Base-by-base conservation (phyloP, 2,329 filamentous ascomycete species). In the Aureobasidium sp. region DNA sequence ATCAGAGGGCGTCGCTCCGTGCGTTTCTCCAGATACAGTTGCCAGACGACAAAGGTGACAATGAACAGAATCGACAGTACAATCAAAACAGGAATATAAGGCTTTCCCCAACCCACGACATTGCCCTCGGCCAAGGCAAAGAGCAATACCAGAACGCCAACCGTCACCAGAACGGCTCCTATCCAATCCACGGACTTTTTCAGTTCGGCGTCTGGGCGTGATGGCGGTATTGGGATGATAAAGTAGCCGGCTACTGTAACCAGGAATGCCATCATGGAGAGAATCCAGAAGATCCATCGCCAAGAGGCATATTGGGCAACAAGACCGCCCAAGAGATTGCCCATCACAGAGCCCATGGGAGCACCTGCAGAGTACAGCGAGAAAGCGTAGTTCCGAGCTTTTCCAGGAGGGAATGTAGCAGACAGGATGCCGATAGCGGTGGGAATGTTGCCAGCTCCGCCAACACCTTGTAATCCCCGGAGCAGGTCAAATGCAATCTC, bases 391-490 rank as follows among this genome's bases (percentile, higher is more conserved):
- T 87, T 89, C 73, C 88, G 89, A 4, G 85, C 83, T 65, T 83
- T 85, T 0, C 87, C 85, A 0, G 86, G 85, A 1, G 82, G 82
- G 61, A 89, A 89, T 0, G 84, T 88, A 1, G 83, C 82, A 0
- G 86, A 86, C 2, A 90, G 72, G 42, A 89, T 89, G 0, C 87
- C 87, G 68, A 90, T 84, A 0, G 87, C 87, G 0, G 86, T 88
- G 0, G 87, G 87, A 0, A 89, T 84, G 68, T 87, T 89, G 17
- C 86, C 85, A 1, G 87, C 87, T 29, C 84, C 84, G 1, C 86
- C 86, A 74, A 90, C 71, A 1, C 87, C 87, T 65, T 89, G 86
- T 8, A 90, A 74, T 0, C 82, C 87, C 3, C 87, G 78, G 67
- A 89, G 83, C 1, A 89, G 62, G 69, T 88, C 81, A 69, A 90